Conservation (phyloP, 352 stramenopile species). For the Globisporangium carolinianum region DNA sequence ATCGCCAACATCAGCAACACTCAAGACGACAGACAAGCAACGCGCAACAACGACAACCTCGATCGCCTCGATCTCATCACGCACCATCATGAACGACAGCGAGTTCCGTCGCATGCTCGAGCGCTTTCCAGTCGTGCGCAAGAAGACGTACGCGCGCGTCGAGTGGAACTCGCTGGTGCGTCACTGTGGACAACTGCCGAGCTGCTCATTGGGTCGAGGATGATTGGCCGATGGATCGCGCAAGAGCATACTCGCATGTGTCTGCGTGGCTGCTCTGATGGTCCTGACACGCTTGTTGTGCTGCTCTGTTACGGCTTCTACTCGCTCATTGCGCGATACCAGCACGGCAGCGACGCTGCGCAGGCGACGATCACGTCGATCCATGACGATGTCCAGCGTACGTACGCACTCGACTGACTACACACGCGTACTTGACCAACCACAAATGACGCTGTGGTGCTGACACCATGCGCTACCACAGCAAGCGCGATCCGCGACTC, state of each 20-base stretch:
- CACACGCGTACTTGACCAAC: not conserved
- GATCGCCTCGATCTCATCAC: too few species aligned
- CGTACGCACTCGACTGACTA: not conserved
- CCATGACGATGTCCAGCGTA: slow-evolving; percentile 8
- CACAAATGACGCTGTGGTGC: too few species aligned
- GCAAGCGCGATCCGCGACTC: slow-evolving; percentile 24
- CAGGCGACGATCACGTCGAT: slow-evolving; percentile 8
- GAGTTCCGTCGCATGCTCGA: slow-evolving; percentile 67
- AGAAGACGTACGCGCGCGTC: slow-evolving; percentile 68
- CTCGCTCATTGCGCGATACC: too few species aligned
- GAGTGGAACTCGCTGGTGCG: slow-evolving; percentile 74
- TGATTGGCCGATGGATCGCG: too few species aligned
- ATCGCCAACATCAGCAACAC: too few species aligned
- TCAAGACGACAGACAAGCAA: too few species aligned
- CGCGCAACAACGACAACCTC: too few species aligned
- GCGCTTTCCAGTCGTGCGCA: slow-evolving; percentile 72
- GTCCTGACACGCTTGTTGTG: not conserved
- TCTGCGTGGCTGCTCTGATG: not conserved
- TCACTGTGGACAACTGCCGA: not conserved
- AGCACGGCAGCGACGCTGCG: slow-evolving; percentile 18
- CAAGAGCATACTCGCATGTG: too few species aligned
- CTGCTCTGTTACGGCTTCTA: too few species aligned
- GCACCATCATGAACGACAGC: slow-evolving; percentile 61
- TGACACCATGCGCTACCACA: too few species aligned
- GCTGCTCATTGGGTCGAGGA: too few species aligned